Evolutionary conservation across 352 stramenopile species (phyloP).

Genomic region (Thalassiosira mediterranea): DNA sequence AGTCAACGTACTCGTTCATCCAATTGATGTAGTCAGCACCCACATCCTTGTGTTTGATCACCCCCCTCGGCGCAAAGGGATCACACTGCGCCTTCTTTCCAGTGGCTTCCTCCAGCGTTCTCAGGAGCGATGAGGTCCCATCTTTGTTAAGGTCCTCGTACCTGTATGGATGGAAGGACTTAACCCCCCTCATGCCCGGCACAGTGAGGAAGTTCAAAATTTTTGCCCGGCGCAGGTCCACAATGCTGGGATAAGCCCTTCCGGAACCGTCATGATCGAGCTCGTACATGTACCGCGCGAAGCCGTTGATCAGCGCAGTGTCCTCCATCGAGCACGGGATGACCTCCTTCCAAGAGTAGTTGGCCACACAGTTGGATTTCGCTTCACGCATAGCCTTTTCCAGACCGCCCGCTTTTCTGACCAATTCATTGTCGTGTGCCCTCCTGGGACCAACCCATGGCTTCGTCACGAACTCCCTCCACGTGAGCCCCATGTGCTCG

Average conservation of each 20-base stretch:
- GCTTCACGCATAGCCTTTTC: no score
- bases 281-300: slow-evolving; percentile 40
- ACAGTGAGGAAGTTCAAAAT: slow-evolving; percentile 54
- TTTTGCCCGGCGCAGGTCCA: slow-evolving; percentile 49
- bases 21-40: slow-evolving; percentile 36
- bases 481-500: slow-evolving; percentile 29
- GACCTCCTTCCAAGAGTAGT: slow-evolving; percentile 27
- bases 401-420: no score
- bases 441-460: slow-evolving; percentile 43
- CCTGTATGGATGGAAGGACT: slow-evolving; percentile 27
- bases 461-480: slow-evolving; percentile 54
- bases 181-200: slow-evolving; percentile 7
- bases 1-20: slow-evolving; percentile 55
- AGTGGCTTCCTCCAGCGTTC: slow-evolving; percentile 34
- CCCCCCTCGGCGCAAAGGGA: slow-evolving; percentile 15
- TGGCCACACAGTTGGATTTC: slow-evolving; percentile 13
- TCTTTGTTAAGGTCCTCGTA: slow-evolving; percentile 54
- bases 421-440: neutral
- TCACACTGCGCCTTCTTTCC: slow-evolving; percentile 40
- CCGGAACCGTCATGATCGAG: slow-evolving; percentile 45
- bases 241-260: slow-evolving; percentile 41
- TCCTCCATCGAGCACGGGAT: slow-evolving; percentile 34
- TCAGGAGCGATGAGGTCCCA: slow-evolving; percentile 36
- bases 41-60: slow-evolving; percentile 32
- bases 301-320: neutral